Conservation (phyloP, 208 protist genomes). For the Herpetomonas samuelpessoai region DNA sequence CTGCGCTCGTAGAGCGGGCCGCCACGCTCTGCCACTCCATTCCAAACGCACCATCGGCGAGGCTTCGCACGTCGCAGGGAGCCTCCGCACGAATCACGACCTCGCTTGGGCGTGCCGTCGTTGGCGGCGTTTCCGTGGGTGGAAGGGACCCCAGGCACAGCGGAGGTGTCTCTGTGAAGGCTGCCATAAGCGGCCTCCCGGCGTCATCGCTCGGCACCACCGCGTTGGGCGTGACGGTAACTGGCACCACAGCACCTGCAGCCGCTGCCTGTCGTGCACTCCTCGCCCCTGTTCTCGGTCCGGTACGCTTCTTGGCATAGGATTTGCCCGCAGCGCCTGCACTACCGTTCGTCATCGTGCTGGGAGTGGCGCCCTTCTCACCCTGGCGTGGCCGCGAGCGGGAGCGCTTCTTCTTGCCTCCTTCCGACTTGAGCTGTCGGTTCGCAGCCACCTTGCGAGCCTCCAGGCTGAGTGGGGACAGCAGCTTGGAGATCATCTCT, state of each 20-base stretch:
- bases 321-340: no score
- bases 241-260: no score
- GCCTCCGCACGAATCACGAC: not conserved
- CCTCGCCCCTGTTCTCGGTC: no score
- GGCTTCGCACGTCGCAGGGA: not conserved
- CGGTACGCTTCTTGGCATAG: no score
- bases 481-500: conserved; percentile 31
- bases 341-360: no score
- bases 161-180: no score
- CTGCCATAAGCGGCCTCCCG: no score
- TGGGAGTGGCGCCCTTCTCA: not conserved
- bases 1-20: not conserved
- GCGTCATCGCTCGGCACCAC: no score
- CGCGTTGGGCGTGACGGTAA: no score
- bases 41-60: not conserved
- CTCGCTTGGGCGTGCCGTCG: not conserved
- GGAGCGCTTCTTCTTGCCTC: conserved; percentile 17
- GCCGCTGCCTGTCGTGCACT: no score
- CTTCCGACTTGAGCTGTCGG: conserved; percentile 26
- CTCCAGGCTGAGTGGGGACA: conserved; percentile 44
- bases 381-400: not conserved
- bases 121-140: no score
- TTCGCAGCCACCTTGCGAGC: conserved; percentile 24
- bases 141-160: no score
- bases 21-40: not conserved